Evolutionary conservation across 2,329 filamentous ascomycete species (phyloP).

Genomic region (Thelonectria olida): DNA sequence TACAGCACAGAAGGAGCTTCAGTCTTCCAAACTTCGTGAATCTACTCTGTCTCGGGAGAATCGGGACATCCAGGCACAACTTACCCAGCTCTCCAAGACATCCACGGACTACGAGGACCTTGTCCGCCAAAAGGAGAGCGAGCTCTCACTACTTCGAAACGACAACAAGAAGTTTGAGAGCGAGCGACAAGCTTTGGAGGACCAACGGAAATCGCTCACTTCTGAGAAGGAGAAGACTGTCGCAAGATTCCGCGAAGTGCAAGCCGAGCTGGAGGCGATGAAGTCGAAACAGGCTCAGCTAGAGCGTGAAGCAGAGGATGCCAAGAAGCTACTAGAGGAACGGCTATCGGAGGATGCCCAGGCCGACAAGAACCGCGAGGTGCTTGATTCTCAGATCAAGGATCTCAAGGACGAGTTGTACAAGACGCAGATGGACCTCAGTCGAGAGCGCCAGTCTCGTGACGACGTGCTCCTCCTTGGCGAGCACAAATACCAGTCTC

Average conservation of each 20-base stretch:
- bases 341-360: conserved; percentile 91
- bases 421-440: conserved; percentile 86
- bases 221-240: conserved; percentile 83
- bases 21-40: conserved; percentile 76
- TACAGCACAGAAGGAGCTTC: conserved; percentile 80
- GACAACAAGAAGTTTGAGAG: conserved; percentile 86
- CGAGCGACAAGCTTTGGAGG: conserved; percentile 80
- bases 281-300: conserved; percentile 85
- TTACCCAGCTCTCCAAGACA: conserved; percentile 86
- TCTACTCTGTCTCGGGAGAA: conserved; percentile 84
- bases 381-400: conserved; percentile 87
- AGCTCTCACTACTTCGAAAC: conserved; percentile 82
- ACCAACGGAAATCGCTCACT: conserved; percentile 76
- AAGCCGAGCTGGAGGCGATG: conserved; percentile 88
- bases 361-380: conserved; percentile 79
- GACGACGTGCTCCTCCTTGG: conserved; percentile 92
- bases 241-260: conserved; percentile 80
- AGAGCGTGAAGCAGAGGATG: conserved; percentile 88
- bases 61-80: conserved; percentile 81
- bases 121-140: conserved; percentile 92
- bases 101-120: conserved; percentile 96
- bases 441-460: conserved; percentile 89
- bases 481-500: conserved; percentile 84
- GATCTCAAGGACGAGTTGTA: conserved; percentile 88
- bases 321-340: conserved; percentile 85